A percentile compares a stretch with the other conserved stretches of the same genome.
Evolutionary conservation across 75 land plant species (phyloP).

Genomic region (Isoetes taiwanensis): DNA sequence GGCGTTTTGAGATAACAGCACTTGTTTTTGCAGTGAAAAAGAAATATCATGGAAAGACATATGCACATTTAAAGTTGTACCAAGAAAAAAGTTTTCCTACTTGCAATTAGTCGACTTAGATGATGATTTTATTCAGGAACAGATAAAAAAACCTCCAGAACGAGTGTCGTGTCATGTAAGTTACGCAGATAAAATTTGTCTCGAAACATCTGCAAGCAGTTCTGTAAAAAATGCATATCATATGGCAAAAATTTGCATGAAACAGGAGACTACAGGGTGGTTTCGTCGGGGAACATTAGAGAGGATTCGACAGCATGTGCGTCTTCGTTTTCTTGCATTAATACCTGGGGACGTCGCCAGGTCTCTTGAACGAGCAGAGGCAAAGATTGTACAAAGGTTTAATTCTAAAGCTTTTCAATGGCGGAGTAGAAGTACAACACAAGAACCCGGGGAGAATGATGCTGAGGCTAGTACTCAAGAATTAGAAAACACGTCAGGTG

Average conservation of each 20-base stretch:
- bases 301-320: conserved; percentile 26
- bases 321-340: conserved; percentile 41
- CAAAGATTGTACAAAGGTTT: conserved; percentile 25
- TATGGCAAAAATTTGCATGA: not conserved
- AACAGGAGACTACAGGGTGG: conserved; percentile 68
- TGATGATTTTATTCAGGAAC: conserved; percentile 75
- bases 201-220: not conserved
- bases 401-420: conserved; percentile 11
- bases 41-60: conserved; percentile 47
- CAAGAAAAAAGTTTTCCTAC: conserved; percentile 42
- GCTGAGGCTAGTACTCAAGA: not conserved
- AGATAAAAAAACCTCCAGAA: conserved; percentile 50
- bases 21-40: no score
- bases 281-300: conserved; percentile 31
- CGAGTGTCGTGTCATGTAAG: conserved; percentile 49
- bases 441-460: not conserved
- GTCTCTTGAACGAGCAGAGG: conserved; percentile 20
- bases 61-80: conserved; percentile 48
- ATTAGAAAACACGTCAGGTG: not conserved
- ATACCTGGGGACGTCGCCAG: conserved; percentile 32
- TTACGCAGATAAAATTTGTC: not conserved
- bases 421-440: not conserved
- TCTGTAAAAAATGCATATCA: not conserved
- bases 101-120: conserved; percentile 61
- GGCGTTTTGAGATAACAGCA: no score